These are phyloP conservation scores for Corinectria fuckeliana DNA, from an alignment of 2,329 filamentous ascomycete species.

Conservation along the genomic window DNA sequence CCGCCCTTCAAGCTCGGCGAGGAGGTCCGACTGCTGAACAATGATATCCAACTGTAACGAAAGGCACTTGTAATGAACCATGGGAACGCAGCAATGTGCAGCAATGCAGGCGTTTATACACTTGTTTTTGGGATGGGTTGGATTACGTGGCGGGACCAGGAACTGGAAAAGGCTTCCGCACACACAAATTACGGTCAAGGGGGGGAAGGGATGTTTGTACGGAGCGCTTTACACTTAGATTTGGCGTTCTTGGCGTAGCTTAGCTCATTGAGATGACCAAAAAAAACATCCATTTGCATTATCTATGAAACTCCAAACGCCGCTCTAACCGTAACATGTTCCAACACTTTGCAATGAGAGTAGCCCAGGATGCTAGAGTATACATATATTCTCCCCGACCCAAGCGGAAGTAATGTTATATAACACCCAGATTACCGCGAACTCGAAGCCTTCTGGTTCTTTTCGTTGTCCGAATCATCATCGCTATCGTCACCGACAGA, in stretches of 20 bases:
- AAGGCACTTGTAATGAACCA: conserved; percentile 22
- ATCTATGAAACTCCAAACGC: conserved; percentile 31
- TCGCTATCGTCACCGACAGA: conserved; percentile 57
- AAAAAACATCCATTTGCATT: conserved; percentile 28
- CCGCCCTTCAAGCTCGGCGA: conserved; percentile 97
- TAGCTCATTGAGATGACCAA: conserved; percentile 31
- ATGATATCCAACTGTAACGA: conserved; percentile 79
- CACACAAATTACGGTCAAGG: conserved; percentile 19
- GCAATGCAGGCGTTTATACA: conserved; percentile 35
- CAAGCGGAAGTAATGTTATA: neutral
- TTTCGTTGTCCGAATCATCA: conserved; percentile 45
- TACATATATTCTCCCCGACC: neutral
- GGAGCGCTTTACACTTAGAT: conserved; percentile 34
- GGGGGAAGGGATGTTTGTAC: conserved; percentile 28
- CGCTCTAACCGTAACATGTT: conserved; percentile 18
- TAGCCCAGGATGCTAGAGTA: conserved; percentile 15
- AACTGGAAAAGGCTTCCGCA: conserved; percentile 26
- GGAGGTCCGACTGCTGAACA: conserved; percentile 87
- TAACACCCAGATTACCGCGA: neutral
- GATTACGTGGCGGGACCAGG: conserved; percentile 26
- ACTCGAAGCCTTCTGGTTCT: conserved; percentile 10
- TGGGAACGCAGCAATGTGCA: conserved; percentile 28
- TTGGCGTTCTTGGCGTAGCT: conserved; percentile 34
- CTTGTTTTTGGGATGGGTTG: conserved; percentile 28
- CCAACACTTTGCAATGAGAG: conserved; percentile 22